A percentile compares a stretch with the other conserved stretches of the same genome.
phyloP scores from a whole-genome alignment of 441 rosid species.

The Pelargonium cotyledonis region DNA sequence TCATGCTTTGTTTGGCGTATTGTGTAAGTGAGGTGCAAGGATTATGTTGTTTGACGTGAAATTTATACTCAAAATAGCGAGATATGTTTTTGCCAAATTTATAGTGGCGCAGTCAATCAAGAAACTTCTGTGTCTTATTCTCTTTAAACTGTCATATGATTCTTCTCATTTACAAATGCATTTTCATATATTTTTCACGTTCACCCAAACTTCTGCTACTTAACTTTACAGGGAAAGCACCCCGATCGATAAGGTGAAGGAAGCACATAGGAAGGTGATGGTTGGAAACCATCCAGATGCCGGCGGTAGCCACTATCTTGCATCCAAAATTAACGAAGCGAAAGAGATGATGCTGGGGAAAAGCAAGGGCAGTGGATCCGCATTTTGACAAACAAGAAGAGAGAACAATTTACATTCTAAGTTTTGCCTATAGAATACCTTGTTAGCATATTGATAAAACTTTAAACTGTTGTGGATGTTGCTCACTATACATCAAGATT shows the following conservation, averaged over 20 bases:
- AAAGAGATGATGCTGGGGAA: slow-evolving; percentile 37
- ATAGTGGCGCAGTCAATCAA: neutral
- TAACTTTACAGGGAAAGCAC: slow-evolving; percentile 46
- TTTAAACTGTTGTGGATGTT: too few relatives aligned
- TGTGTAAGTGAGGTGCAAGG: too few relatives aligned
- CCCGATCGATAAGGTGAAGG: slow-evolving; percentile 43
- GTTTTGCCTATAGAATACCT: too few relatives aligned
- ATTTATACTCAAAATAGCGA: too few relatives aligned
- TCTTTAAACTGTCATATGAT: too few relatives aligned
- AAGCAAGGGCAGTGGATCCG: slow-evolving; percentile 31
- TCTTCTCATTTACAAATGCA: neutral
- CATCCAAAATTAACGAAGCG: slow-evolving; percentile 41
- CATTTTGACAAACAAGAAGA: slow-evolving; percentile 22
- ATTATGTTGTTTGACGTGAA: too few relatives aligned
- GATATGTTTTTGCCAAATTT: too few relatives aligned
- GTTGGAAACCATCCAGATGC: slow-evolving; percentile 47
- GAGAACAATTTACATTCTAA: too few relatives aligned
- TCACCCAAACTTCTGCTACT: neutral
- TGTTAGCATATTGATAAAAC: too few relatives aligned
- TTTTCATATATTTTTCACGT: neutral
- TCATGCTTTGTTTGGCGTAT: neutral
- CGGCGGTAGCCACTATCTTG: slow-evolving; percentile 43
- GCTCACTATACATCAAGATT: too few relatives aligned
- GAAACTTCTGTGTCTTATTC: neutral
- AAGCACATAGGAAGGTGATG: slow-evolving; percentile 67